phyloP scores from a whole-genome alignment of 441 rosid genomes.

The Mallotus japonicus region DNA sequence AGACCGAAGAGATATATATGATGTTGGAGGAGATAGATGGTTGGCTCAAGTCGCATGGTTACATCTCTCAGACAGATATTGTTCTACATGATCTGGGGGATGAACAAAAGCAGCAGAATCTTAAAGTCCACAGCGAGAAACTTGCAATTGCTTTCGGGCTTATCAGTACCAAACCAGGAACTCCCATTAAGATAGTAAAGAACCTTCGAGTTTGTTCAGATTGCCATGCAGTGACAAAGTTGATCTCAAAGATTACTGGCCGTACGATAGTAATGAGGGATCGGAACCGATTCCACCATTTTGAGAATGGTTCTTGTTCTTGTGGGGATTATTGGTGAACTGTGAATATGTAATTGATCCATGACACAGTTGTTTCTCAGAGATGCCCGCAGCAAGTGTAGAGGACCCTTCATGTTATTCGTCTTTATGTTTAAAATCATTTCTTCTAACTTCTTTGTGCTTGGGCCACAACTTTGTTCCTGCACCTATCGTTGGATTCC shows the following conservation, averaged over 20 bases:
- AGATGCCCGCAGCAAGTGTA: too few species aligned
- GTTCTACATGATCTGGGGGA: conserved; percentile 55
- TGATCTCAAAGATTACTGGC: conserved; percentile 54
- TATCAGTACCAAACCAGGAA: conserved; percentile 50
- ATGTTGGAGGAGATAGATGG: conserved; percentile 50
- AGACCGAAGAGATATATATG: conserved; percentile 50
- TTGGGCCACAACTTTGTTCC: too few species aligned
- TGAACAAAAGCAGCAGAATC: conserved; percentile 45
- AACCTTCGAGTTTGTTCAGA: conserved; percentile 62
- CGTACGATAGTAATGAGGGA: conserved; percentile 65
- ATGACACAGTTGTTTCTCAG: not conserved
- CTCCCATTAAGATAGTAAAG: conserved; percentile 51
- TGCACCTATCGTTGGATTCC: not conserved
- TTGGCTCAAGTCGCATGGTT: conserved; percentile 41
- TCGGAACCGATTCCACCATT: conserved; percentile 69
- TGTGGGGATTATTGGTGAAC: conserved; percentile 69
- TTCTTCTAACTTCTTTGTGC: too few species aligned
- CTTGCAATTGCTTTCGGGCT: conserved; percentile 66
- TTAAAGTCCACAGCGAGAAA: conserved; percentile 66
- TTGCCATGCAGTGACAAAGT: conserved; percentile 54
- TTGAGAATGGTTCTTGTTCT: conserved; percentile 58
- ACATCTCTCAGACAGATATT: conserved; percentile 42
- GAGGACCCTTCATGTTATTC: too few species aligned
- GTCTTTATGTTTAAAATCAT: too few species aligned
- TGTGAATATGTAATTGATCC: not conserved